Evolutionary conservation across 2,329 filamentous ascomycete genomes (phyloP), one percentile per base, ranked within the genome.

Genomic region (Hypoxylon sp.): DNA sequence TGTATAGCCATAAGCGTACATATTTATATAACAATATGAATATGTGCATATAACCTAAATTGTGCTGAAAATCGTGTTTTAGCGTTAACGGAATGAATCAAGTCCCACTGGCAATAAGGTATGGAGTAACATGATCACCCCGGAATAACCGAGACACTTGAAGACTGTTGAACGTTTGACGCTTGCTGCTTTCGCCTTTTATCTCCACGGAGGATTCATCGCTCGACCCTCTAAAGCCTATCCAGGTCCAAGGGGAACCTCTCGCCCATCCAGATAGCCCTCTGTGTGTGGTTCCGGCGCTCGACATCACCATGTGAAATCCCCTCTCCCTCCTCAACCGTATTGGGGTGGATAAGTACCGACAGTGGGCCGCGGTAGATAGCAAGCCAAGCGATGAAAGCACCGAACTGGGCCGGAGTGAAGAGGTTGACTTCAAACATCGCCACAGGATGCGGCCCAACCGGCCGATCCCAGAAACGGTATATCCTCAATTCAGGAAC

Each of bases 361-460:
- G 91, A 93, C 64, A 97, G 78, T 2, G 92, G 92, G 0, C 93
- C 93, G 4, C 93, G 85, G 78, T 94, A 90, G 61, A 97, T 87
- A 28, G 92, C 86, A 28, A 97, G 80, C 93, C 93, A 97, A 0
- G 92, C 85, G 38, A 97, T 81, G 73, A 97, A 96, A 0, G 94
- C 93, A 0, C 93, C 93, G 74, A 97, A 97, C 77, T 97, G 92
- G 2, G 88, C 89, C 0, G 93, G 94, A 0, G 90, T 93, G 77
- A 95, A 93, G 18, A 97, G 46, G 71, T 96, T 96, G 46, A 97
- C 93, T 79, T 97, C 94, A 73, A 97, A 97, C 93, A 97, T 97
- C 54, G 89, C 91, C 0, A 93, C 78, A 0, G 91, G 89, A 76
- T 97, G 93, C 0, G 93, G 93, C 0, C 93, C 94, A 26, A 97